phyloP scores from a whole-genome alignment of 2,329 filamentous ascomycete genomes.

The Endoconidiophora laricicola region DNA sequence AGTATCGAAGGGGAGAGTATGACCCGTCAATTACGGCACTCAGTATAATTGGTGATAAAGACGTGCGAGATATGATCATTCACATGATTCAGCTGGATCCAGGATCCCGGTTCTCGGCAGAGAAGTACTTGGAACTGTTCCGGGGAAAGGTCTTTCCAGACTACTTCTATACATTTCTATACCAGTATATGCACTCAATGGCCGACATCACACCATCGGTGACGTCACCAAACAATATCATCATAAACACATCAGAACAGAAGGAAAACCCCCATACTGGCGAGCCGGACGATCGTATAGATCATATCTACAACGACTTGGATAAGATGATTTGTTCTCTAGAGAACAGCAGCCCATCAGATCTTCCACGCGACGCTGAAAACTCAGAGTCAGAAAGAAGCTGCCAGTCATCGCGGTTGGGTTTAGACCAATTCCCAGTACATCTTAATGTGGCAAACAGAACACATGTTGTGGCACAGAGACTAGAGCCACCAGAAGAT shows the following conservation, averaged over 20 bases:
- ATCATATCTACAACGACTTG: conserved; percentile 84
- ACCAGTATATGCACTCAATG: conserved; percentile 93
- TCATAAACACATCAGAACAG: conserved; percentile 38
- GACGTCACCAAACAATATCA: conserved; percentile 50
- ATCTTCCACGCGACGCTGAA: conserved; percentile 14
- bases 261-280: conserved; percentile 44
- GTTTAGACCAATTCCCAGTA: conserved; percentile 55
- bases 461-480: conserved; percentile 48
- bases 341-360: conserved; percentile 26
- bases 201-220: conserved; percentile 53
- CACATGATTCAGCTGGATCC: conserved; percentile 96
- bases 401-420: conserved; percentile 24
- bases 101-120: conserved; percentile 77
- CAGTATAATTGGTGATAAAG: conserved; percentile 70
- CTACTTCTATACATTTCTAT: conserved; percentile 94
- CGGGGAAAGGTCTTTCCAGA: conserved; percentile 81
- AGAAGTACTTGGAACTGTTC: conserved; percentile 88
- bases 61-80: conserved; percentile 73
- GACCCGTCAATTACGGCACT: conserved; percentile 69
- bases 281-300: conserved; percentile 85
- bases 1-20: conserved; percentile 84
- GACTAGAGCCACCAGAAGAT: conserved; percentile 48
- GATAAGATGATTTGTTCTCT: conserved; percentile 96
- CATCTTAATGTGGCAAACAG: conserved; percentile 77
- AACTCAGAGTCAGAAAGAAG: not conserved